Evolutionary conservation across 768 basidiomycete genomes (phyloP), one percentile per base, ranked within the genome.

Genomic region (Epithele typhae): DNA sequence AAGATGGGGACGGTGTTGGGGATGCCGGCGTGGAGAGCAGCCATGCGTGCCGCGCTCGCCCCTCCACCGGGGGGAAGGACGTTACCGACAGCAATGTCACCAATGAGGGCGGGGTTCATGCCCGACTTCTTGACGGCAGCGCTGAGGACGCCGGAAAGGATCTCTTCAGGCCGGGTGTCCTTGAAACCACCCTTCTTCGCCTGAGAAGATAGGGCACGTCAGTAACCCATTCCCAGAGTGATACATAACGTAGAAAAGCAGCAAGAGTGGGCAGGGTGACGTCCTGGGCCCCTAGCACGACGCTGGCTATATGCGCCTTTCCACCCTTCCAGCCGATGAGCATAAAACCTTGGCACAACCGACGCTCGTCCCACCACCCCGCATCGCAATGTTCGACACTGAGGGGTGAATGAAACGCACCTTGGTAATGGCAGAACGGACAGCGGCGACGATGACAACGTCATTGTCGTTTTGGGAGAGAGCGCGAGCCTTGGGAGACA

Each of bases 371-470:
- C n/a, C n/a, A n/a, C n/a, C 9, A 25, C 12, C 5, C 3, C 17
- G n/a, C 15, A 11, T n/a, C 2, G 25, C 12, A 10, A 11, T 23
- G 32, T 3, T 3, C 22, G 12, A 11, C 12, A 37, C 36, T 14
- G 36, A 39, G 38, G 22, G 5, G 3, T 22, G 12, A 17, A n/a
- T 22, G 12, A 17, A 40, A 60, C 73, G 44, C 25, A 89, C 92
- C 77, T 93, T 95, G 24, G 94, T 96, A 49, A 95, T 76, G 21
- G 96, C 90, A 37, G 93, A 92, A 52, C 96, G 83, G 39, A 91
- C 78, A 18, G 94, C 93, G 10, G 82, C 71, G 59, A 92, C 81
- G 62, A 97, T 87, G 53, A 98, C 95, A 12, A 97, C 85, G 66
- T 95, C 92, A 63, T 89, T 76, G 52, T 87, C 84, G 57, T 78